Evolutionary conservation across 306 rosid genomes (phyloP).

Genomic region (Vigna reflexopilosa): DNA sequence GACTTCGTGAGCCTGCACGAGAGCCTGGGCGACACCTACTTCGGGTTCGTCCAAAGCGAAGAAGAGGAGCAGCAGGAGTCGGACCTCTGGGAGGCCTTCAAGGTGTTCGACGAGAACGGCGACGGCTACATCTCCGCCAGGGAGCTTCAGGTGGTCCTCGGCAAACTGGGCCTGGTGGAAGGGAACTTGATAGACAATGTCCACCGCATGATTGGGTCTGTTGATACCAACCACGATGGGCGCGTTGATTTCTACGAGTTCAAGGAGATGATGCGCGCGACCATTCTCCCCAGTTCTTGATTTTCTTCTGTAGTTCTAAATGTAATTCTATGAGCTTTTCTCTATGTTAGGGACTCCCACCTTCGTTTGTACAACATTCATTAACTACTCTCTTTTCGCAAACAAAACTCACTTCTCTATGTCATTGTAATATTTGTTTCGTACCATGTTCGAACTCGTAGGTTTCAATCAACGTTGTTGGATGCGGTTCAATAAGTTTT

Average conservation of each 20-base stretch:
- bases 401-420: too few species aligned
- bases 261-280: constrained; percentile 85
- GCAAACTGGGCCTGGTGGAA: constrained; percentile 74
- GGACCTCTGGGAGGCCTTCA: constrained; percentile 83
- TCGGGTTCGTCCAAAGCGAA: constrained; percentile 14
- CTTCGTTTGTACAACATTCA: too few species aligned
- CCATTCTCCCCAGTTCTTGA: neutral
- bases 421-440: too few species aligned
- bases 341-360: too few species aligned
- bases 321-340: too few species aligned
- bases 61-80: constrained; percentile 54
- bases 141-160: constrained; percentile 75
- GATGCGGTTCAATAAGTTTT: too few species aligned
- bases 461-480: too few species aligned
- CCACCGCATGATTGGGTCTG: constrained; percentile 71
- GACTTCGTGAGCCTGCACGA: constrained; percentile 70
- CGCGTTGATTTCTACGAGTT: constrained; percentile 83
- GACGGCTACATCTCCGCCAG: constrained; percentile 84
- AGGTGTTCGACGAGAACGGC: constrained; percentile 86
- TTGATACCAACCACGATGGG: constrained; percentile 79
- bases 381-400: too few species aligned
- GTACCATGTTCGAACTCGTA: too few species aligned
- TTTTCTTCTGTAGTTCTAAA: too few species aligned
- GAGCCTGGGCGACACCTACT: constrained; percentile 63
- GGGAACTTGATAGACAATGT: constrained; percentile 69